Evolutionary conservation across 2,329 filamentous ascomycete species (phyloP).

Genomic region (Biscogniauxia mediterranea): DNA sequence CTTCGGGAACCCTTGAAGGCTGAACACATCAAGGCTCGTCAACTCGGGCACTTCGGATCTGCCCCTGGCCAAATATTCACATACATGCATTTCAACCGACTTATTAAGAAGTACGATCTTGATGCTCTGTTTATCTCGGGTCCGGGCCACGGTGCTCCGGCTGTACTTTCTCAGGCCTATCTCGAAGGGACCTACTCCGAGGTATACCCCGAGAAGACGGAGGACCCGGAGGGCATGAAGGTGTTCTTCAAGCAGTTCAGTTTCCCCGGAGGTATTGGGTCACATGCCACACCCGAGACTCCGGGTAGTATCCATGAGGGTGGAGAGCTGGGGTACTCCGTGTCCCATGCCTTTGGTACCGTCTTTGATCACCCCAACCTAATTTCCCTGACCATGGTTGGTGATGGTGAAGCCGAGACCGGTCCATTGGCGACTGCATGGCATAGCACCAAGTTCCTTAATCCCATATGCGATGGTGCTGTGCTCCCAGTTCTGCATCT

Average conservation of each 20-base stretch:
- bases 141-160: conserved; percentile 75
- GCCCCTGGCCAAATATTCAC: conserved; percentile 80
- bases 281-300: conserved; percentile 76
- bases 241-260: conserved; percentile 82
- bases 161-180: conserved; percentile 72
- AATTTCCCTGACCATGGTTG: conserved; percentile 75
- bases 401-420: conserved; percentile 79
- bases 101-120: conserved; percentile 78
- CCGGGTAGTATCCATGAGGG: conserved; percentile 77
- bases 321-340: conserved; percentile 77
- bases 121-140: conserved; percentile 73
- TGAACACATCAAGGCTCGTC: conserved; percentile 70
- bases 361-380: conserved; percentile 74
- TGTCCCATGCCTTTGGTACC: conserved; percentile 75
- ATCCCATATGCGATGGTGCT: conserved; percentile 74
- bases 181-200: conserved; percentile 77
- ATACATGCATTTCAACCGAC: conserved; percentile 77
- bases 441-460: conserved; percentile 82
- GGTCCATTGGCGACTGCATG: conserved; percentile 75
- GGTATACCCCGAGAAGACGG: conserved; percentile 71
- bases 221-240: conserved; percentile 66
- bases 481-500: conserved; percentile 76
- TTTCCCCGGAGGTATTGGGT: conserved; percentile 76
- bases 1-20: conserved; percentile 66
- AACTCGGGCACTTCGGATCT: conserved; percentile 77